phyloP scores from a whole-genome alignment of 768 basidiomycete species.

The Boletus rex-veris region DNA sequence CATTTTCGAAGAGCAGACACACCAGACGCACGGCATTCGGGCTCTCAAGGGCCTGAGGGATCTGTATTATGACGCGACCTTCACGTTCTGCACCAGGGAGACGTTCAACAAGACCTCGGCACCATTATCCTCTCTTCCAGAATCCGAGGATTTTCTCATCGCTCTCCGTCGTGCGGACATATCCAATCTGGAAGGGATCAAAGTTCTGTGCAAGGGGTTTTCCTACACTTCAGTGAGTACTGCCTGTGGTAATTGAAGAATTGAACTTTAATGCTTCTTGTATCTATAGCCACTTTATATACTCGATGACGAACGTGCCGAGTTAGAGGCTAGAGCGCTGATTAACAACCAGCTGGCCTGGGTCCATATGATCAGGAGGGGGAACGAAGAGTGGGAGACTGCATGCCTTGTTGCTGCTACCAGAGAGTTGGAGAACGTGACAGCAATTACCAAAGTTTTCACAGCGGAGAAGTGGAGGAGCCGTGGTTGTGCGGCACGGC shows the following conservation, averaged over 20 bases:
- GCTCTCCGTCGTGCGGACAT: slow-evolving; percentile 33
- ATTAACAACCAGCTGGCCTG: slow-evolving; percentile 50
- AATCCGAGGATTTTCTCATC: slow-evolving; percentile 18
- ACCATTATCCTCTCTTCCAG: neutral
- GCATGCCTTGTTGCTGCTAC: slow-evolving; percentile 70
- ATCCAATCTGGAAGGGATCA: slow-evolving; percentile 36
- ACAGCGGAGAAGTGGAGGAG: slow-evolving; percentile 53
- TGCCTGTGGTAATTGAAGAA: neutral
- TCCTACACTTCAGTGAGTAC: slow-evolving; percentile 53
- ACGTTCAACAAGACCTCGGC: slow-evolving; percentile 32
- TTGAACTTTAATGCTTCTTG: neutral
- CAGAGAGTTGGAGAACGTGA: slow-evolving; percentile 51
- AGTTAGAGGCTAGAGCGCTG: slow-evolving; percentile 48
- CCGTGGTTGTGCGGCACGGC: slow-evolving; percentile 55
- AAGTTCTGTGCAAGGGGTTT: slow-evolving; percentile 52
- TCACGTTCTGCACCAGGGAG: slow-evolving; percentile 49
- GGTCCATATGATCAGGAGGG: slow-evolving; percentile 50
- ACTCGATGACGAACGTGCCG: slow-evolving; percentile 41
- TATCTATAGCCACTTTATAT: slow-evolving; percentile 52
- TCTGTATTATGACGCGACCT: slow-evolving; percentile 62
- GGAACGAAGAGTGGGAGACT: slow-evolving; percentile 33
- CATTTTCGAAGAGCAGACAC: slow-evolving; percentile 40
- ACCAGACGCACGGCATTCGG: slow-evolving; percentile 19
- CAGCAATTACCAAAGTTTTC: slow-evolving; percentile 70
- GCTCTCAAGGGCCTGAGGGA: slow-evolving; percentile 31